Conservation (phyloP, 78 protist species). For the Speleostelium caveatum region DNA sequence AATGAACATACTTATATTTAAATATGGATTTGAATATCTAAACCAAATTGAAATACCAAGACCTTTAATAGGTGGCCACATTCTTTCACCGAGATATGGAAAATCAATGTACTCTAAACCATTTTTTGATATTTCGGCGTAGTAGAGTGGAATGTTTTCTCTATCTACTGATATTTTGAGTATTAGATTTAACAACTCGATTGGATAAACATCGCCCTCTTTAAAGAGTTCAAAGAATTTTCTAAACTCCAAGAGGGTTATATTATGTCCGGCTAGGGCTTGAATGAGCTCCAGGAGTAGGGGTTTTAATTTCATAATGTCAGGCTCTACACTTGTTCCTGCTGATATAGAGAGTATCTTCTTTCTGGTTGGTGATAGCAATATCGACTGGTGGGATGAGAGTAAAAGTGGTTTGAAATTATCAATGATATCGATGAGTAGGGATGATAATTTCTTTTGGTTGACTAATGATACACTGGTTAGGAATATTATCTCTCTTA, state of each 20-base stretch:
- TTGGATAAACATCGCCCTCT: slow-evolving; percentile 53
- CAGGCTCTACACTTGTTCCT: background rate
- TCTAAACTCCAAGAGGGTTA: slow-evolving; percentile 50
- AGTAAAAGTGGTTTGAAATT: slow-evolving; percentile 52
- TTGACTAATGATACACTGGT: slow-evolving; percentile 34
- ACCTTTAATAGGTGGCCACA: slow-evolving; percentile 83
- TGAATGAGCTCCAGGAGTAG: slow-evolving; percentile 51
- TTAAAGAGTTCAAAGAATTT: slow-evolving; percentile 54
- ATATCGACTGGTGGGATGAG: background rate
- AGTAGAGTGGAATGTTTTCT: slow-evolving; percentile 45
- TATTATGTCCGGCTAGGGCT: slow-evolving; percentile 36
- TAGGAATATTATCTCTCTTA: slow-evolving; percentile 50
- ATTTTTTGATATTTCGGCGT: slow-evolving; percentile 75
- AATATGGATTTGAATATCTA: slow-evolving; percentile 45
- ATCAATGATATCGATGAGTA: slow-evolving; percentile 44
- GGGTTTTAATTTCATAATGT: slow-evolving; percentile 23
- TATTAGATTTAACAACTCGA: slow-evolving; percentile 45
- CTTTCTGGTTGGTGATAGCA: background rate
- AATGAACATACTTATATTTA: slow-evolving; percentile 44
- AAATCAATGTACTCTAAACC: slow-evolving; percentile 69
- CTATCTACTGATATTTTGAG: slow-evolving; percentile 28
- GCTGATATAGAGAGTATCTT: background rate
- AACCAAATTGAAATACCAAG: slow-evolving; percentile 75
- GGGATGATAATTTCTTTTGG: slow-evolving; percentile 26
- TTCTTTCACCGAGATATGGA: slow-evolving; percentile 45